These are phyloP conservation scores for Diaporthe batatas DNA, from an alignment of 2,329 filamentous ascomycete genomes.

Conservation along the genomic window DNA sequence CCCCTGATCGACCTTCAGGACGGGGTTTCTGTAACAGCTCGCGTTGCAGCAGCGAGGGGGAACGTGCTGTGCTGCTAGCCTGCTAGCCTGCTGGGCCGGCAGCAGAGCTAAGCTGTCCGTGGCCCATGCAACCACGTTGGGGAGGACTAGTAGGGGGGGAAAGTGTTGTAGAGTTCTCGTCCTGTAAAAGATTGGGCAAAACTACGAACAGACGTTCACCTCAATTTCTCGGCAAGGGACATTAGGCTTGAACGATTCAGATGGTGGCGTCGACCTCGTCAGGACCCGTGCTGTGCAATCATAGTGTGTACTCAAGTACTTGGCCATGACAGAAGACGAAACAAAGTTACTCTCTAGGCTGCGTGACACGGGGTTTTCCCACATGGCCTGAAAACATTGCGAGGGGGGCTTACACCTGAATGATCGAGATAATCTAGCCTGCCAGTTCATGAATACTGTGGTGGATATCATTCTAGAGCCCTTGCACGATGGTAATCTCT, in stretches of 20 bases:
- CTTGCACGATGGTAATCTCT: conserved; percentile 7
- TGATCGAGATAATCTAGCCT: conserved; percentile 10
- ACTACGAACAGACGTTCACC: conserved; percentile 12
- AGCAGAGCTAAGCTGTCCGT: conserved; percentile 18
- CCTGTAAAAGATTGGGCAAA: conserved; percentile 8
- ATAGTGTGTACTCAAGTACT: not conserved
- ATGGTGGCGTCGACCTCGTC: conserved; percentile 8
- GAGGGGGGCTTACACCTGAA: not conserved
- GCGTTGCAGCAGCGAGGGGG: conserved; percentile 46
- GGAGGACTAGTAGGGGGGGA: not conserved
- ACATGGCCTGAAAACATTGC: not conserved
- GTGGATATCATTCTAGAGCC: not conserved
- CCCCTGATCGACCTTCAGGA: conserved; percentile 47
- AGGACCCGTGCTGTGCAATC: not conserved
- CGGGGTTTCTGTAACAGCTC: conserved; percentile 47
- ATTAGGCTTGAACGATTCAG: conserved; percentile 27
- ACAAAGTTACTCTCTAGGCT: conserved; percentile 23
- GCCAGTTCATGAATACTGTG: not conserved
- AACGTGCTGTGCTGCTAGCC: conserved; percentile 44
- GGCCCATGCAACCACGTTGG: not conserved
- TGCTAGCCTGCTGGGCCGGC: no score
- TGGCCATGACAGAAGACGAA: conserved; percentile 24
- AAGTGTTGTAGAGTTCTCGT: not conserved
- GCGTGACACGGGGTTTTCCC: conserved; percentile 17
- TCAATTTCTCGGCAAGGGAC: conserved; percentile 24